These are phyloP conservation scores for Rhizopus arrhizus DNA, from an alignment of 371 early-diverging fungal genomes.

Conservation along the genomic window DNA sequence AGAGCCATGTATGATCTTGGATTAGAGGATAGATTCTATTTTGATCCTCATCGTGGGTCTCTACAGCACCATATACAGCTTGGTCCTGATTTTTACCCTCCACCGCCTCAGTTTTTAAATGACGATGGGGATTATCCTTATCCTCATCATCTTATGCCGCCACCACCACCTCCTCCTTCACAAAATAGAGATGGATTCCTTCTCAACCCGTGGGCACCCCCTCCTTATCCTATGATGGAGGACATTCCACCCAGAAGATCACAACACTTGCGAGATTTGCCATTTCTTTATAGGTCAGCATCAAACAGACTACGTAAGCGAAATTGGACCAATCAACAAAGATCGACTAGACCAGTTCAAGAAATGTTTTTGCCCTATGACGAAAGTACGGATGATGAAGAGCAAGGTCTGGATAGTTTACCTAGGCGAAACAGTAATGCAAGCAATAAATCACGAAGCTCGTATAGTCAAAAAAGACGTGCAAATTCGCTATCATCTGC, in stretches of 20 bases:
- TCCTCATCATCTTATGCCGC: neutral
- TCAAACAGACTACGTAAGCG: conserved; percentile 18
- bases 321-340: conserved; percentile 6
- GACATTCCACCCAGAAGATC: conserved; percentile 10
- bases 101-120: neutral
- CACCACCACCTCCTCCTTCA: conserved; percentile 1
- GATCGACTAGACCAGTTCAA: neutral
- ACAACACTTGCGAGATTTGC: conserved; percentile 7
- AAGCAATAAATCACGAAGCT: neutral
- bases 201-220: neutral
- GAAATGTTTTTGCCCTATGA: conserved; percentile 8
- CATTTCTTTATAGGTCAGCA: conserved; percentile 14
- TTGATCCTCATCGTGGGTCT: neutral
- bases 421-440: conserved; percentile 12
- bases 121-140: neutral
- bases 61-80: neutral
- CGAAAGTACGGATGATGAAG: conserved; percentile 7
- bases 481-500: conserved; percentile 14
- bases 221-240: conserved; percentile 2
- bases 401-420: neutral
- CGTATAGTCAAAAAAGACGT: conserved; percentile 2
- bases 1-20: conserved; percentile 15
- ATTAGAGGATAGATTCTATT: neutral
- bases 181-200: neutral
- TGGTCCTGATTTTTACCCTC: neutral